Evolutionary conservation across 495 filamentous ascomycete genomes (phyloP), one percentile per base, ranked within the genome.

Genomic region (Apiosordaria backusii): DNA sequence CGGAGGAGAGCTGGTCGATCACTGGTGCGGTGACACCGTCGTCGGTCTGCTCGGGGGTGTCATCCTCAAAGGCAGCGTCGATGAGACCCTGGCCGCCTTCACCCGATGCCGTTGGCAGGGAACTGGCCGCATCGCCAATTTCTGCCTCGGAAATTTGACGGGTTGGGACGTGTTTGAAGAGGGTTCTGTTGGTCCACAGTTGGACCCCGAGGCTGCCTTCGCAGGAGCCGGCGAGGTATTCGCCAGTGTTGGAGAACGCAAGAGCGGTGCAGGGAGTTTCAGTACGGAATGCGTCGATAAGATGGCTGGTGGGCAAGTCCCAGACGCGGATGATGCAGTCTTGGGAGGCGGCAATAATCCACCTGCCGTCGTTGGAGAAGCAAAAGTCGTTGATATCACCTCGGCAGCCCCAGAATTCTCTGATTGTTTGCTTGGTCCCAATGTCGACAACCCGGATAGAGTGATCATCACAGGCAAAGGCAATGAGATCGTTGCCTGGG

Each of bases 281-380:
- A 5, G 93, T 82, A 58, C 87, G 85, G 75, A 98, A 89, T 4
- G 90, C 89, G 74, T 98, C 95, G 70, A 98, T 93, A 15, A 98
- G 83, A 79, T 98, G 95, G 4, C 92, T 92, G 0, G 95, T 98
- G 13, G 95, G 93, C 25, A 99, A 79, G 78, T 99, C 95, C 94
- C 95, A 99, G 2, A 97, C 85, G 58, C 95, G 86, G 45, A 99
- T 80, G 53, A 90, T 78, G 15, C 86, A 88, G 77, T 97, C 93
- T 75, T 90, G 88, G 4, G 91, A 92, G 13, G 92, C 90, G 19
- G 92, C 92, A 63, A 97, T 83, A 68, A 99, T 89, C 96, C 95
- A 98, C 50, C 93, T 84, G 24, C 93, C 95, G 76, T 98, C 92
- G 67, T 89, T 90, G 16, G 95, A 98, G 77, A 98, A 98, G 66